Evolutionary conservation across 257 asterid species (phyloP), one percentile per base, ranked within the genome.

Genomic region (Penstemon eatonii): DNA sequence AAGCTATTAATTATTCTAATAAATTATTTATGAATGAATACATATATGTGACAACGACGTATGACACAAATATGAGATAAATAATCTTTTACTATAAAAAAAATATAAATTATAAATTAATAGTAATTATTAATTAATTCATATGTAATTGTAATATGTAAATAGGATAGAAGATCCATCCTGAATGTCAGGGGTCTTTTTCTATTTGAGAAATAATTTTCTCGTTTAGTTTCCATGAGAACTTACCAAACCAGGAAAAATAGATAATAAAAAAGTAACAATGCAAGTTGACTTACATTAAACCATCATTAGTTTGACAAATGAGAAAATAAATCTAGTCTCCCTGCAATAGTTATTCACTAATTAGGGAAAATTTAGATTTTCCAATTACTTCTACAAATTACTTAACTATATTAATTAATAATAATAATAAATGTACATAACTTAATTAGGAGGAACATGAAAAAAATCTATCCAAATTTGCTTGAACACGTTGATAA

Each of bases 401-500:
- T n/a, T 58, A 43, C 37, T 68, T 55, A 41, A 39, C 70, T 41
- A 41, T 12, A 67, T 18, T 42, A 62, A 44, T 55, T 15, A 18
- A 4, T 15, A 8, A 18, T 2, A 45, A 3, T 0, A 50, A 11
- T 11, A 6, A 43, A 60, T 0, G 15, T 0, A 9, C 19, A 40
- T 6, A 44, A 44, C 46, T 75, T 36, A 83, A 39, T 75, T 66
- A 69, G 70, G 73, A n/a, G 65, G 76, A 73, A 70, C 68, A 61
- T 72, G 77, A 43, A 69, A 46, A 67, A 82, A 59, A 38, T 87
- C 91, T 15, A 81, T 79, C 95, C 95, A 87, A 76, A 87, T 83
- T 66, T 87, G 87, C 74, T 81, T 81, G 86, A 87, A 87, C 10
- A 83, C 95, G 12, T 64, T 78, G 65, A 87, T 80, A 76, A 87